Conservation (phyloP, 805 yeast genomes). For the Schizosaccharomyces lindneri region DNA sequence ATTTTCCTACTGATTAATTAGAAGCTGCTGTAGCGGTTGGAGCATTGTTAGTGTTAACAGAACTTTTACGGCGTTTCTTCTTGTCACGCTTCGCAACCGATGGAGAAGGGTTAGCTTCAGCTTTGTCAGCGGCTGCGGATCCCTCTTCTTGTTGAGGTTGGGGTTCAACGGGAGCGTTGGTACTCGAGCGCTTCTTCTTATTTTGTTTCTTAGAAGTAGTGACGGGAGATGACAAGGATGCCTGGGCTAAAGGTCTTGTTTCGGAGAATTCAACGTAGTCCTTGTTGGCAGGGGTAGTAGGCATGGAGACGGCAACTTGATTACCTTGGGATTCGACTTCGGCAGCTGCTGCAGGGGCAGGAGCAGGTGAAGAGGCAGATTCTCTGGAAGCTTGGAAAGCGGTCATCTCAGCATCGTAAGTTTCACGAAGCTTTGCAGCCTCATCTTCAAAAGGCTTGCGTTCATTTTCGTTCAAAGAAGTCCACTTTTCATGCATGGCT, state of each 20-base stretch:
- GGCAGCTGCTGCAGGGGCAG: not conserved
- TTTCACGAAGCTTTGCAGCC: not conserved
- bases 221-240: not conserved
- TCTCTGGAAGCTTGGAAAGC: not conserved
- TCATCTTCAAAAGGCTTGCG: not conserved
- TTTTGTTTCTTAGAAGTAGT: not conserved
- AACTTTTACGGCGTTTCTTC: not conserved
- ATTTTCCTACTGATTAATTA: not conserved
- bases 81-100: not conserved
- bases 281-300: not conserved
- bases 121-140: not conserved
- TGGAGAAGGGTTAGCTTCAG: not conserved
- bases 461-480: not conserved
- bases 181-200: not conserved
- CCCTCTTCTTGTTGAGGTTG: not conserved
- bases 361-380: not conserved
- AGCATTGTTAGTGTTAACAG: not conserved
- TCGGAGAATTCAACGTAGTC: not conserved
- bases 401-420: not conserved
- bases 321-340: not conserved
- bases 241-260: not conserved
- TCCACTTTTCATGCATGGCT: constrained; percentile 1
- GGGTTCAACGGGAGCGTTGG: not conserved
- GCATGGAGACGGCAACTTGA: no score
- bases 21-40: not conserved